Base-by-base conservation (phyloP, 2,329 filamentous ascomycete genomes). In the Fusarium pseudonygamai region DNA sequence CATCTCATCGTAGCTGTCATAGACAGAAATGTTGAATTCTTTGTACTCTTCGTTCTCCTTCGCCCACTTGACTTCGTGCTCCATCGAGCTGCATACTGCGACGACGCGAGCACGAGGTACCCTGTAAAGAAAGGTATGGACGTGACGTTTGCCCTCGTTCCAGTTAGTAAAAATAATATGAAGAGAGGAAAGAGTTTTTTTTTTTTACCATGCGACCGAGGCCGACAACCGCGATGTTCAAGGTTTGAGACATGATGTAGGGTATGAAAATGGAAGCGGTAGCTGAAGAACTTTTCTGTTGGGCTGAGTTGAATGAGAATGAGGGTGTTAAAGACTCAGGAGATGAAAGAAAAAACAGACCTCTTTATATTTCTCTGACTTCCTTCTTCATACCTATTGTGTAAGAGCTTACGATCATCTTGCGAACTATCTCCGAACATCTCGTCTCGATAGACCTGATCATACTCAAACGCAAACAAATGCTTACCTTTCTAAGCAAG, bases 151-250 rank as follows among this genome's bases (percentile, higher is more conserved):
- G 30, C 70, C 69, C 73, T 75, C 0, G 1, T 3, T 6, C 5
- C 14, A 1, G 14, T 43, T 4, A 42, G 36, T 8, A 8, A 4
- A 4, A 7, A 11, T 5, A 7, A 2, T 9, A 1, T 8, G 30
- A 22, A 7, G 6, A 3, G 5, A 8, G 40, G 26, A 14, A 16
- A 3, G 26, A 28, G 26, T 28, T 28, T 28, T n/a, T n/a, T n/a
- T n/a, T n/a, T 2, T 7, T 42, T 43, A 71, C 67, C 72, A 75
- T 75, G 11, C 72, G 73, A 4, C 73, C 73, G 10, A 75, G 73
- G 24, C 72, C 67, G 22, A 73, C 66, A 32, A 75, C 61, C 8
- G 72, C 73, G 26, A 75, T 74, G 18, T 72, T 72, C 4, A 74
- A 34, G 14, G 50, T 3, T 6, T 61, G 56, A 22, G 68, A n/a